These are phyloP conservation scores for Hemileccinum impolitum DNA, from an alignment of 768 basidiomycete genomes.

Conservation along the genomic window DNA sequence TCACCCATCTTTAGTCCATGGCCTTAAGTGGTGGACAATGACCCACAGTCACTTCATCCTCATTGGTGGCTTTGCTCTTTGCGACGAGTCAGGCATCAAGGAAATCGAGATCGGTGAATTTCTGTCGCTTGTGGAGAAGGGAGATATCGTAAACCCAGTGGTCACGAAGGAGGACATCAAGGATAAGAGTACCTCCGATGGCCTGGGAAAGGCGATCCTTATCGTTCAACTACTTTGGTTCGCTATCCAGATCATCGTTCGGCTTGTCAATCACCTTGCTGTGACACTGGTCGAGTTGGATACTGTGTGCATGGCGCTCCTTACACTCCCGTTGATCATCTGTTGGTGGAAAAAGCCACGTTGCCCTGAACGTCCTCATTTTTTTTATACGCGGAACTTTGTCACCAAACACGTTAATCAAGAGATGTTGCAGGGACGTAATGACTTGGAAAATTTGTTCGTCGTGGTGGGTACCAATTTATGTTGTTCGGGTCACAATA, in stretches of 20 bases:
- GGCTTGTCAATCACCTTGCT: neutral
- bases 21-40: neutral
- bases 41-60: neutral
- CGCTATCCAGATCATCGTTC: neutral
- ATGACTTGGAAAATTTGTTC: neutral
- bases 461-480: neutral
- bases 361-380: neutral
- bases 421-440: neutral
- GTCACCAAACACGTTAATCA: neutral
- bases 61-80: neutral
- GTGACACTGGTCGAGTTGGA: neutral
- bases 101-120: neutral
- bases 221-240: slow-evolving; percentile 1
- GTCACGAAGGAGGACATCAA: neutral
- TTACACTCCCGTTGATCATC: neutral
- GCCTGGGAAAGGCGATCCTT: neutral
- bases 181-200: neutral
- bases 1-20: neutral
- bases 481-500: too few species aligned
- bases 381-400: neutral
- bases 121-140: neutral
- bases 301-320: neutral
- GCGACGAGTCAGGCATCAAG: neutral
- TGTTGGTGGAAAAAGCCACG: slow-evolving; percentile 1
- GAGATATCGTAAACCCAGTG: neutral